These are phyloP conservation scores for Macrolepiota albuminosa DNA, from an alignment of 768 basidiomycete species.

Conservation along the genomic window DNA sequence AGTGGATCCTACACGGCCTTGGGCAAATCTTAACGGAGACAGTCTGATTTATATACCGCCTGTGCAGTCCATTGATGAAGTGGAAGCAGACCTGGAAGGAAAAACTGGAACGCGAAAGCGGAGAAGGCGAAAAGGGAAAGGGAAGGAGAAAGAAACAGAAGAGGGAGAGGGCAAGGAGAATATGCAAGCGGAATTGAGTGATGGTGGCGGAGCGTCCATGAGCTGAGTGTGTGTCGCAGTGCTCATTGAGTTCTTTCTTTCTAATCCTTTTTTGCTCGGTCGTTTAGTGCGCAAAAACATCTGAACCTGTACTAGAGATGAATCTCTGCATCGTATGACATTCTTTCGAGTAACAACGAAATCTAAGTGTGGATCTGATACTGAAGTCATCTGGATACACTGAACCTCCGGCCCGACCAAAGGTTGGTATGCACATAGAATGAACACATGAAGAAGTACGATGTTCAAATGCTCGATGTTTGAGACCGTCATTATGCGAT, in stretches of 20 bases:
- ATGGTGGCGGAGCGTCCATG: background rate
- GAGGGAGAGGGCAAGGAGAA: slow-evolving; percentile 6
- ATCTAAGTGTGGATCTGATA: background rate
- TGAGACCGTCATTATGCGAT: too few relatives aligned
- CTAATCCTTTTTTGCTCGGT: background rate
- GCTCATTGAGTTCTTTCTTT: background rate
- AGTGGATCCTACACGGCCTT: slow-evolving; percentile 7
- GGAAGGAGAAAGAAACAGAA: slow-evolving; percentile 9
- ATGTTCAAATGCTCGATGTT: too few relatives aligned
- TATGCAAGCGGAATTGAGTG: background rate
- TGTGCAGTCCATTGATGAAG: slow-evolving; percentile 7
- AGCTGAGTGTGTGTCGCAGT: background rate
- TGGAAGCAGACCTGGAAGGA: background rate
- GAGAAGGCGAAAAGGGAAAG: slow-evolving; percentile 6
- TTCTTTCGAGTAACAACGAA: background rate
- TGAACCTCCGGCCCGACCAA: background rate
- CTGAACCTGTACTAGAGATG: background rate
- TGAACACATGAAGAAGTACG: too few relatives aligned
- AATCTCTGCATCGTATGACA: background rate
- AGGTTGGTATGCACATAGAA: too few relatives aligned
- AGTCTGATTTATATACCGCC: slow-evolving; percentile 33
- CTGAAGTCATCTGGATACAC: background rate
- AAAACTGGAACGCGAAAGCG: slow-evolving; percentile 6
- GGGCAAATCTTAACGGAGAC: slow-evolving; percentile 13
- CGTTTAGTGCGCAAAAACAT: background rate